Evolutionary conservation across 2,329 filamentous ascomycete species (phyloP).

Genomic region (Alternaria hordeiaustralica): DNA sequence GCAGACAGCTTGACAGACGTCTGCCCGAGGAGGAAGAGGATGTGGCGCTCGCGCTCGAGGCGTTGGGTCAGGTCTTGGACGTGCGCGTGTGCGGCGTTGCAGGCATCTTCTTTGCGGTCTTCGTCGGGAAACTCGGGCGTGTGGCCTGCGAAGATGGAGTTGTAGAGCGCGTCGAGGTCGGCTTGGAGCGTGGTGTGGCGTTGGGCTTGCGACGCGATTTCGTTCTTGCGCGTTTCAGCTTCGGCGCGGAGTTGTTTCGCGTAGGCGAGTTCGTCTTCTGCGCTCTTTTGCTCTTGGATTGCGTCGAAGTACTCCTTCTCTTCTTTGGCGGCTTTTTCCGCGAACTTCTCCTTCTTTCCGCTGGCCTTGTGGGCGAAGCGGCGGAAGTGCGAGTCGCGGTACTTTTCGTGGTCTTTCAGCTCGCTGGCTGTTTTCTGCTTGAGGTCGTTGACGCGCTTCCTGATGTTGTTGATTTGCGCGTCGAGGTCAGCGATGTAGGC

Average conservation of each 20-base stretch:
- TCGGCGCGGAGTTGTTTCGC: slow-evolving; percentile 30
- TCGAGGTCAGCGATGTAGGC: slow-evolving; percentile 38
- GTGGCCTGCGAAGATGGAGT: slow-evolving; percentile 40
- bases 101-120: slow-evolving; percentile 35
- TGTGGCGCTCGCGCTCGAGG: slow-evolving; percentile 34
- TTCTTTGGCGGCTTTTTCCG: slow-evolving; percentile 43
- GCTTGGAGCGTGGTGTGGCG: slow-evolving; percentile 30
- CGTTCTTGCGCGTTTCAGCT: slow-evolving; percentile 25
- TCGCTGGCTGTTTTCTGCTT: slow-evolving; percentile 29
- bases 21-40: slow-evolving; percentile 35
- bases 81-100: slow-evolving; percentile 18
- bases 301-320: slow-evolving; percentile 46
- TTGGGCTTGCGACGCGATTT: slow-evolving; percentile 22
- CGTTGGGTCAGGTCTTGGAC: slow-evolving; percentile 19
- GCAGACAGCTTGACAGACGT: slow-evolving; percentile 27
- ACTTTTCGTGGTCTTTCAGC: slow-evolving; percentile 43
- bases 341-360: slow-evolving; percentile 36
- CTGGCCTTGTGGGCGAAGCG: slow-evolving; percentile 43
- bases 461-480: slow-evolving; percentile 26
- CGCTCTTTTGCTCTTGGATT: slow-evolving; percentile 40
- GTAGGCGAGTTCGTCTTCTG: slow-evolving; percentile 40
- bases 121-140: slow-evolving; percentile 44
- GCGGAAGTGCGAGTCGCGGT: slow-evolving; percentile 40
- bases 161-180: slow-evolving; percentile 39
- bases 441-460: slow-evolving; percentile 22